phyloP scores from a whole-genome alignment of 1,139 yeast species.

The Pichia sp. region DNA sequence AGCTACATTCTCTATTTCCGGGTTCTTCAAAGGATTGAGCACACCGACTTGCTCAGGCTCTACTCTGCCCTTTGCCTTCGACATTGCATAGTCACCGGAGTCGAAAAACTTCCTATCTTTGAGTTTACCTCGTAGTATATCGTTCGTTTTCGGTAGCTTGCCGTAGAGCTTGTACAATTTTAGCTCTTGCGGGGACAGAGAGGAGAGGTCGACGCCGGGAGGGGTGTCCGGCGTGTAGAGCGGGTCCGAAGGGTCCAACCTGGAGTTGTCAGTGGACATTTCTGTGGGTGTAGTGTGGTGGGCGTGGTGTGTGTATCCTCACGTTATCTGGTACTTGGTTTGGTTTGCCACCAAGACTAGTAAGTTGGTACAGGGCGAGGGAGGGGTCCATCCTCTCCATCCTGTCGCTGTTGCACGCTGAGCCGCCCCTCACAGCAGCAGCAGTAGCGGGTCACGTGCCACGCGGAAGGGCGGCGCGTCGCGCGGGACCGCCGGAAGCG shows the following conservation, averaged over 20 bases:
- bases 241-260: conserved; percentile 24
- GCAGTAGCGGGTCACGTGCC: neutral
- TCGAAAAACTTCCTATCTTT: conserved; percentile 93
- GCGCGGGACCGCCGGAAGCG: neutral
- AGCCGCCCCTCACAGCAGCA: neutral
- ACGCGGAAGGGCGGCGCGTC: neutral
- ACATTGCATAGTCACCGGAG: conserved; percentile 95
- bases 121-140: conserved; percentile 67
- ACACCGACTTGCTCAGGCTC: conserved; percentile 24
- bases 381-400: neutral
- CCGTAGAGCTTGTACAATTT: conserved; percentile 77
- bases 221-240: conserved; percentile 21
- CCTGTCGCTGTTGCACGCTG: neutral
- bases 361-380: neutral
- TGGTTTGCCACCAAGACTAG: neutral
- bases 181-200: conserved; percentile 60
- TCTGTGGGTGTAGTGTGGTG: neutral
- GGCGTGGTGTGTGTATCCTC: neutral
- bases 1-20: conserved; percentile 30
- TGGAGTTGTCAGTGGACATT: neutral
- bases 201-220: conserved; percentile 40
- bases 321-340: neutral
- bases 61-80: conserved; percentile 41
- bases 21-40: conserved; percentile 26
- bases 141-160: conserved; percentile 79